Evolutionary conservation across 208 protist species (phyloP), one percentile per base, ranked within the genome.

Genomic region (Tetramitus jugosus): DNA sequence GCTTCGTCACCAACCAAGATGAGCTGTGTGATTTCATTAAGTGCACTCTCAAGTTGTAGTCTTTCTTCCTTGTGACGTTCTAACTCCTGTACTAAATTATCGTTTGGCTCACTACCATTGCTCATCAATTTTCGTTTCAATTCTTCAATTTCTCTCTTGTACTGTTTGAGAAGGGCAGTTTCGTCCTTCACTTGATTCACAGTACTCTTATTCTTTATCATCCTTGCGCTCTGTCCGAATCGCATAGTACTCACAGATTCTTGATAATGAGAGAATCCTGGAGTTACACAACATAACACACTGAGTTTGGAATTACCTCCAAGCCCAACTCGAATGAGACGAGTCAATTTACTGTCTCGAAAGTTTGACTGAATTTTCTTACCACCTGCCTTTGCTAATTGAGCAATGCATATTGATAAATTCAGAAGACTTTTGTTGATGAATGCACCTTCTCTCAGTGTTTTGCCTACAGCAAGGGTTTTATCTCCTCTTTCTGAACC

Each of bases 351-450:
- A 4, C 90, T 90, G 80, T 96, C 92, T 42, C 92, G 85, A 77
- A 94, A 62, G 17, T 26, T 78, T 10, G 6, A 20, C 8, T 40
- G 39, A 20, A 39, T 52, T 35, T 7, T 0, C 17, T 74, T 53
- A 4, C 6, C 1, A 10, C 3, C 29, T 3, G 3, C 2, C 82
- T 46, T 87, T 87, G 4, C 83, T 85, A 45, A 93, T 89, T 0
- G 92, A 88, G 53, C 89, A 33, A 89, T 89, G 10, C 88, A 85
- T 65, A 86, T 88, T 26, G 82, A 81, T 26, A 89, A 77, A 33
- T 74, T 92, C 31, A 97, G 87, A 2, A 99, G 87, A 76, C 87
- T 94, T 64, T 94, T 91, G 86, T 98, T 98, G 76, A 99, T 99
- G 86, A 96, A 87, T 17, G 83, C 90, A n/a, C 94, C 94, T 84